phyloP scores from a whole-genome alignment of 2,329 filamentous ascomycete genomes.

The Botrytis squamosa region DNA sequence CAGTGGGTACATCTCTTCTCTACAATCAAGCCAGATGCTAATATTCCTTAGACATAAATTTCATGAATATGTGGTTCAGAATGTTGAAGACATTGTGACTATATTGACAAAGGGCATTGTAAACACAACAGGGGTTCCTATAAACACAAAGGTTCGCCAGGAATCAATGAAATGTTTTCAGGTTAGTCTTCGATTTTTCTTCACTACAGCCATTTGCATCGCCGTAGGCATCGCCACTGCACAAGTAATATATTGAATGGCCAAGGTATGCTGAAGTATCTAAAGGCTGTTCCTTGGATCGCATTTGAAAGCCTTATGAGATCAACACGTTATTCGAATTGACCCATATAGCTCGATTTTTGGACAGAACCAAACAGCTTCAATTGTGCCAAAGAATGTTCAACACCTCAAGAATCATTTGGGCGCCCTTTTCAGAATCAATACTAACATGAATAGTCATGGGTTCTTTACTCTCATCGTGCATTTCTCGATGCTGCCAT shows the following conservation, averaged over 20 bases:
- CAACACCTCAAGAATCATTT: background rate
- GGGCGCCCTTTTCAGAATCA: background rate
- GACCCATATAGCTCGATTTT: background rate
- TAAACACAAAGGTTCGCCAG: constrained; percentile 47
- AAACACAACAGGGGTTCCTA: constrained; percentile 41
- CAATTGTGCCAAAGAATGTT: background rate
- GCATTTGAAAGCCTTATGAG: background rate
- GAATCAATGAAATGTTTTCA: constrained; percentile 62
- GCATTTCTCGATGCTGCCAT: constrained; percentile 56
- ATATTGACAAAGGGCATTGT: constrained; percentile 46
- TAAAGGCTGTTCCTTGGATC: background rate
- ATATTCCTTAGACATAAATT: constrained; percentile 42
- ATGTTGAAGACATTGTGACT: constrained; percentile 50
- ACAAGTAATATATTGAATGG: background rate
- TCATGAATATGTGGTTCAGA: constrained; percentile 52
- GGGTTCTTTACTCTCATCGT: constrained; percentile 71
- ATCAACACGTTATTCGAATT: background rate
- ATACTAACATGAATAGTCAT: constrained; percentile 51
- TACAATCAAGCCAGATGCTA: constrained; percentile 19
- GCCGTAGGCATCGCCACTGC: background rate
- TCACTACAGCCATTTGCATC: background rate
- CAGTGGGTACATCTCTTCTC: constrained; percentile 44
- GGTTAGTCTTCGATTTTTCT: constrained; percentile 42
- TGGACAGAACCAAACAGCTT: background rate
- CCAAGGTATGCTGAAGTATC: constrained; percentile 4